These are phyloP conservation scores for Penicillium longicatenatum DNA, from an alignment of 495 filamentous ascomycete genomes.

Conservation along the genomic window DNA sequence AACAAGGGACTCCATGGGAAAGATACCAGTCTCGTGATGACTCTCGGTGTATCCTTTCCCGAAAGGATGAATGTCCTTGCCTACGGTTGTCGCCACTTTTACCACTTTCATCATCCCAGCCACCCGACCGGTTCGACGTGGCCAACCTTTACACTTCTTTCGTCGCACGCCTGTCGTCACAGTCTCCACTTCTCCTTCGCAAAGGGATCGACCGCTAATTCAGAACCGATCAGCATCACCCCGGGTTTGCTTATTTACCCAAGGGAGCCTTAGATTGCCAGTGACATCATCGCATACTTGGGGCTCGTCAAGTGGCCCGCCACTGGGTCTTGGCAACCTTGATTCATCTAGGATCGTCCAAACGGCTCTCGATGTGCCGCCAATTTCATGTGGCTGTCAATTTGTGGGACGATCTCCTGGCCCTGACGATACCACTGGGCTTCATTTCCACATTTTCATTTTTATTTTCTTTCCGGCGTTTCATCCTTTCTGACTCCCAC, in stretches of 20 bases:
- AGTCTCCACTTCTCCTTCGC: constrained; percentile 15
- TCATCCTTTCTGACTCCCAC: constrained; percentile 12
- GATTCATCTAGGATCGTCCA: constrained; percentile 17
- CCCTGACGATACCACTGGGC: constrained; percentile 19
- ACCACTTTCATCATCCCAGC: constrained; percentile 11
- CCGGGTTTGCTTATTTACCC: constrained; percentile 20
- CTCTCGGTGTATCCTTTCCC: constrained; percentile 1
- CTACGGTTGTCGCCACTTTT: constrained; percentile 22
- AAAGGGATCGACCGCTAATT: constrained; percentile 10
- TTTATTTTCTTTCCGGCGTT: constrained; percentile 6
- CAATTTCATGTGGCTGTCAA: constrained; percentile 5
- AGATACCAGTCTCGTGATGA: background rate
- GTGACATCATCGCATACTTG: constrained; percentile 38
- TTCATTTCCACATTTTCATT: constrained; percentile 4
- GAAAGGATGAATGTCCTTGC: background rate
- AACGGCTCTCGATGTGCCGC: constrained; percentile 6
- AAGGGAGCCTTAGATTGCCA: constrained; percentile 22
- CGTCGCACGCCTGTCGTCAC: constrained; percentile 1
- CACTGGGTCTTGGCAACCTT: constrained; percentile 30
- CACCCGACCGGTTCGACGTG: constrained; percentile 29
- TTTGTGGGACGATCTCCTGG: constrained; percentile 11
- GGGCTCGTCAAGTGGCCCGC: constrained; percentile 24
- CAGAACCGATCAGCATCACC: constrained; percentile 11
- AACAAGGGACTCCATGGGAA: background rate
- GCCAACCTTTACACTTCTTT: constrained; percentile 10